Base-by-base conservation (phyloP, 2,329 filamentous ascomycete species). In the Monosporascus ibericus region DNA sequence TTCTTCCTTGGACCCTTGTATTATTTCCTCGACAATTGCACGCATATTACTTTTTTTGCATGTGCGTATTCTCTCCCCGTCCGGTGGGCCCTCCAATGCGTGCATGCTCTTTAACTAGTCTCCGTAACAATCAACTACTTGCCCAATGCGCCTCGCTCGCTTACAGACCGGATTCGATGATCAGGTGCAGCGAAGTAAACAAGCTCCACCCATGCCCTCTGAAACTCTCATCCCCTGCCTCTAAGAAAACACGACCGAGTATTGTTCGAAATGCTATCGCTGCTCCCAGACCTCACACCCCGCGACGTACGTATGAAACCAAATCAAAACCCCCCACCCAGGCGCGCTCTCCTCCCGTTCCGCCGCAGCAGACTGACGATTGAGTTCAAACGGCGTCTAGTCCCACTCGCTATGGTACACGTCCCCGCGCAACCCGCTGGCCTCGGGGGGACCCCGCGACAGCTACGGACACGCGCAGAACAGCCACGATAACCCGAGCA, bases 391-490 rank as follows among this genome's bases (percentile, higher is more conserved):
- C 55, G 17, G 24, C 34, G 46, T 38, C 60, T 34, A 90, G 87
- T 85, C 85, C 37, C 84, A 90, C 68, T 80, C 82, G 49, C 78
- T 90, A 54, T 90, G 87, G 87, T 89, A 89, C 68, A 81, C 80
- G 36, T 84, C 85, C 14, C 79, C 84, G 6, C 79, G 82, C 48
- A 75, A 73, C 64, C 79, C 78, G 18, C 64, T 67, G 49, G 58
- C 65, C 27, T 56, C 62, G 9, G 63, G 65, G 54, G 65, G 69
- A 49, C 57, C 64, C 56, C 57, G 69, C 52, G 63, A 71, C 46
- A 59, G 67, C 55, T 67, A 71, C 47, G 57, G 62, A 65, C 44
- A 63, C 67, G 52, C 54, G 59, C 20, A 58, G 44, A 57, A 59
- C 40, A 48, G 54, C 44, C 48, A 52, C 46, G 37, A 48, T 59